These are phyloP conservation scores for Psidium friedrichsthalianum DNA, from an alignment of 345 rosid genomes.

Conservation along the genomic window DNA sequence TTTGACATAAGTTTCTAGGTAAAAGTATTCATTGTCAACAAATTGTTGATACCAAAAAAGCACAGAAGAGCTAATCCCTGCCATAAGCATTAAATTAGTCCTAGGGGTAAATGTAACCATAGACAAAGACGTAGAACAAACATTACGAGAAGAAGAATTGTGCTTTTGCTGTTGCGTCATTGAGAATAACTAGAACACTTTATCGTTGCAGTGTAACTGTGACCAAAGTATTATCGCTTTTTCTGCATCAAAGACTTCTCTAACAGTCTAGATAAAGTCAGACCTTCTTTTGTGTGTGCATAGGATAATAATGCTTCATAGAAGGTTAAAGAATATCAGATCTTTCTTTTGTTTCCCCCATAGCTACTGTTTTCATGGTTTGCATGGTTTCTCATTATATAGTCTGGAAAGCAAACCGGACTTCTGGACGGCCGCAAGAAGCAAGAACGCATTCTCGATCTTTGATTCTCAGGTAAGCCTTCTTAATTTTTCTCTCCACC, in stretches of 20 bases:
- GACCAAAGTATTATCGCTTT: neutral
- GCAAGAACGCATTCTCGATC: neutral
- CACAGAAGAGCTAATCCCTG: neutral
- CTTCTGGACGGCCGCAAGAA: neutral
- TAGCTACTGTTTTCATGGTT: neutral
- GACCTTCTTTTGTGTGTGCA: neutral
- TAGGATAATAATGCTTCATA: neutral
- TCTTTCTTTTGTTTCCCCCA: neutral
- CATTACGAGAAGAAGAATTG: neutral
- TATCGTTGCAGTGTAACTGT: neutral
- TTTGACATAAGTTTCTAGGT: neutral
- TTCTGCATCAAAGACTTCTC: neutral
- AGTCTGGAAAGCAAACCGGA: neutral
- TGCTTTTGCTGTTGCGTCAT: neutral
- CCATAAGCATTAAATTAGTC: neutral
- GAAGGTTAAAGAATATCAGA: neutral
- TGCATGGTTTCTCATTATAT: neutral
- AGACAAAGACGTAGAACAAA: neutral
- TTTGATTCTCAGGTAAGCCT: neutral
- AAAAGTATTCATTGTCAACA: neutral
- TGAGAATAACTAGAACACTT: neutral
- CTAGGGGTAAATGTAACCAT: neutral
- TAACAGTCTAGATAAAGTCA: neutral
- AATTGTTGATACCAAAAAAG: neutral
- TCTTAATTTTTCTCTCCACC: neutral